Conservation (phyloP, 2,329 filamentous ascomycete genomes). For the Alternaria incomplexa region DNA sequence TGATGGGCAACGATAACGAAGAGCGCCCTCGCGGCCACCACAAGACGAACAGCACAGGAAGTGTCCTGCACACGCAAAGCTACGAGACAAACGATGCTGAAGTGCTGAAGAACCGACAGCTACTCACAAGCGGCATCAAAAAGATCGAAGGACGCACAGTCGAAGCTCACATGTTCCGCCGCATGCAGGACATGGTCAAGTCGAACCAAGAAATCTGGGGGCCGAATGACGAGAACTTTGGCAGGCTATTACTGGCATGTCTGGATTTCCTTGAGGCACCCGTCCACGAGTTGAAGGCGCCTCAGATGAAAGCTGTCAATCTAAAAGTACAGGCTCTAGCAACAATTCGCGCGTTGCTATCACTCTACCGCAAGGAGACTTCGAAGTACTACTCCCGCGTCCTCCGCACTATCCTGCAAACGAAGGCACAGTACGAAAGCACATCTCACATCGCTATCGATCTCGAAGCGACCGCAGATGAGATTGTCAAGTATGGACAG, state of each 20-base stretch:
- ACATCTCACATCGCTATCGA: slow-evolving; percentile 75
- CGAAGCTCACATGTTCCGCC: slow-evolving; percentile 82
- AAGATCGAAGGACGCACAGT: slow-evolving; percentile 74
- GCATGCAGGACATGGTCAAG: slow-evolving; percentile 75
- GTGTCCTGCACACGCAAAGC: slow-evolving; percentile 40
- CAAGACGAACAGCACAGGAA: slow-evolving; percentile 48
- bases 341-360: slow-evolving; percentile 75
- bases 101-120: slow-evolving; percentile 56
- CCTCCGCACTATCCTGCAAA: slow-evolving; percentile 69
- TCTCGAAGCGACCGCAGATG: slow-evolving; percentile 74
- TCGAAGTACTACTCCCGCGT: slow-evolving; percentile 71
- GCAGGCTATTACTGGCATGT: slow-evolving; percentile 69
- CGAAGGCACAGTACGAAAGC: slow-evolving; percentile 70
- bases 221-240: slow-evolving; percentile 73
- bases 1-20: slow-evolving; percentile 36
- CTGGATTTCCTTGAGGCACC: slow-evolving; percentile 75
- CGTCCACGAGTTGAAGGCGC: slow-evolving; percentile 51
- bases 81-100: slow-evolving; percentile 45
- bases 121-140: slow-evolving; percentile 76
- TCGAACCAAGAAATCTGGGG: slow-evolving; percentile 67
- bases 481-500: slow-evolving; percentile 71
- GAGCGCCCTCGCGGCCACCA: slow-evolving; percentile 40
- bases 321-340: slow-evolving; percentile 76
- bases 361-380: slow-evolving; percentile 69
- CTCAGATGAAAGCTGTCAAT: slow-evolving; percentile 71